Base-by-base conservation (phyloP, 768 basidiomycete genomes). In the Cubamyces sp. region DNA sequence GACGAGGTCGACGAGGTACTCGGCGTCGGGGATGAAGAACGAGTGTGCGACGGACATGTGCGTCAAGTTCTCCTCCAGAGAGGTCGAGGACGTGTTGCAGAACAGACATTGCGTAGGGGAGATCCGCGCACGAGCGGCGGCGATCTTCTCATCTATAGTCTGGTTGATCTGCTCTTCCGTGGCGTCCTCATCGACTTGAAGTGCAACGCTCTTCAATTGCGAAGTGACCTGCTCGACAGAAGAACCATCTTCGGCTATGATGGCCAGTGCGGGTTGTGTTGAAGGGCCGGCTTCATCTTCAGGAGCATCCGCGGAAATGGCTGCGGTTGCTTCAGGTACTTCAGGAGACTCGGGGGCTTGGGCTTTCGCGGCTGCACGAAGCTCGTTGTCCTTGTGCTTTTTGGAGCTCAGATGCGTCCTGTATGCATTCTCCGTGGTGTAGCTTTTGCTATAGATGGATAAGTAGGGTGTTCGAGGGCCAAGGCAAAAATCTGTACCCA, bases 21-120 rank as follows among this genome's bases (percentile, higher is more conserved):
- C 92, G 43, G 87, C 87, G 68, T 98, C 96, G 47, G 97, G 97
- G 64, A 99, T 82, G 80, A 96, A 97, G 82, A 98, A 98, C 9
- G 94, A 94, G 76, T 99, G 97, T 0, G 74, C 74, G 52, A 74
- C 72, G 42, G 90, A 86, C 97, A 99, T 99, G 80, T 99, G 97
- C 1, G 81, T 75, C 42, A 96, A 81, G 68, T 88, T 94, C 5
- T 80, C 84, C 18, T 86, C 79, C 37, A 93, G 75, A 0, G 78
- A 30, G 19, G 81, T 77, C 16, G 79, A 72, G 30, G 78, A 66
- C 5, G 60, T 54, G 28, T 84, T 60, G 77, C 97, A 99, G 81
- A 98, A 99, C 57, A 99, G 88, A 73, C 96, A 99, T 49, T 87
- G 78, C 39, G 80, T 75, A 12, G 85, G 74, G 4, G 86, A 83